Conservation (phyloP, 768 basidiomycete genomes). For the Gautieria morchelliformis region DNA sequence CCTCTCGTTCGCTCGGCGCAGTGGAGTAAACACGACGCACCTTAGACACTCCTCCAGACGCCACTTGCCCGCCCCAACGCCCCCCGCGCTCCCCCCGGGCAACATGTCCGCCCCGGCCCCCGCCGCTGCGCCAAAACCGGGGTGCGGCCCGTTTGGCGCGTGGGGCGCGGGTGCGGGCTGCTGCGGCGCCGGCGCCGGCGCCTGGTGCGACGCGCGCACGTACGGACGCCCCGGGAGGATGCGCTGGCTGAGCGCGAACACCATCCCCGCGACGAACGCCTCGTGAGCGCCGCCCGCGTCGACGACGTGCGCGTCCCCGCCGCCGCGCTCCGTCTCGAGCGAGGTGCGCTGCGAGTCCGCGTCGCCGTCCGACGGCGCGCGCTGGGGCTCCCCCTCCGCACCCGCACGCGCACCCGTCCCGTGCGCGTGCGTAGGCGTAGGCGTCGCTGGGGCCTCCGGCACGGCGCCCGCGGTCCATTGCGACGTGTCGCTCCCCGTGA, state of each 20-base stretch:
- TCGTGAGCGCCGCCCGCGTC: slow-evolving; percentile 76
- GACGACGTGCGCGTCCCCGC: slow-evolving; percentile 28
- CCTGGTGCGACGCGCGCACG: too few relatives aligned
- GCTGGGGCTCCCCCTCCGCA: neutral
- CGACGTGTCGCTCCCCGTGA: neutral
- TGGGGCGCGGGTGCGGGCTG: too few relatives aligned
- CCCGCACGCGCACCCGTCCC: too few relatives aligned
- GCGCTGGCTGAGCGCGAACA: slow-evolving; percentile 65
- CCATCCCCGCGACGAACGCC: slow-evolving; percentile 83
- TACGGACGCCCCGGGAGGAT: slow-evolving; percentile 72
- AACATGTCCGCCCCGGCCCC: slow-evolving; percentile 11
- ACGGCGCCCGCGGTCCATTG: neutral
- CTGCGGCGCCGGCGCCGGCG: too few relatives aligned
- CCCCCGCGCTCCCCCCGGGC: slow-evolving; percentile 13
- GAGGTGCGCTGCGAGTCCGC: neutral
- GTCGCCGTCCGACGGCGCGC: neutral
- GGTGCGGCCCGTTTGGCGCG: too few relatives aligned
- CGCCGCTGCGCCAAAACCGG: too few relatives aligned
- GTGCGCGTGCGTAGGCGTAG: too few relatives aligned
- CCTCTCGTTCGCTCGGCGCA: neutral
- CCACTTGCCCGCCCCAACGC: slow-evolving; percentile 42
- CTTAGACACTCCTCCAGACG: slow-evolving; percentile 73
- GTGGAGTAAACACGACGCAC: too few relatives aligned
- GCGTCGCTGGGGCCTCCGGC: too few relatives aligned
- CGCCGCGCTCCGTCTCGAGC: neutral